Conservation (phyloP, 2,329 filamentous ascomycete genomes). For the Colletotrichum karsti region DNA sequence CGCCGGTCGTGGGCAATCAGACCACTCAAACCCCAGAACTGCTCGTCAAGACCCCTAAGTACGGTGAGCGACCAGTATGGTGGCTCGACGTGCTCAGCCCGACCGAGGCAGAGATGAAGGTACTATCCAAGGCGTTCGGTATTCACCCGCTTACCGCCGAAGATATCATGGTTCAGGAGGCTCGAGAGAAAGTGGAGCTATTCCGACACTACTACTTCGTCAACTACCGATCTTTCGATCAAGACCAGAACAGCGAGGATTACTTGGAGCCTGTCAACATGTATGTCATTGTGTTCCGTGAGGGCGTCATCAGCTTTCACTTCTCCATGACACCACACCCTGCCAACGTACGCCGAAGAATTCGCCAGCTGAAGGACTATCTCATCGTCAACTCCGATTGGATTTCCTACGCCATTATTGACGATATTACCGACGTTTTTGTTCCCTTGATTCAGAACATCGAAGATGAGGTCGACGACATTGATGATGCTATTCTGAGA, state of each 20-base stretch:
- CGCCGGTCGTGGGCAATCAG: conserved; percentile 39
- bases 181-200: conserved; percentile 96
- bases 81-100: conserved; percentile 95
- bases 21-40: conserved; percentile 40
- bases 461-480: conserved; percentile 96
- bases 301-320: conserved; percentile 95
- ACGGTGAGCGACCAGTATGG: conserved; percentile 90
- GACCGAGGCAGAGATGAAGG: conserved; percentile 95
- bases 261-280: conserved; percentile 97
- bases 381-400: conserved; percentile 93
- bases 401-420: conserved; percentile 98
- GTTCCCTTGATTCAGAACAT: conserved; percentile 91
- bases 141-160: conserved; percentile 96
- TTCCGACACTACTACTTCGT: conserved; percentile 99
- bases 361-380: conserved; percentile 94
- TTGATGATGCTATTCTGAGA: conserved; percentile 88
- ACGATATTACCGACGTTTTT: conserved; percentile 98
- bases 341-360: conserved; percentile 91
- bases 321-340: conserved; percentile 96
- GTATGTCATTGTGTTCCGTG: conserved; percentile 96
- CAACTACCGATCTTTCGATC: conserved; percentile 97
- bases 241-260: conserved; percentile 87
- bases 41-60: conserved; percentile 58
- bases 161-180: conserved; percentile 97
- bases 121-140: conserved; percentile 89